Base-by-base conservation (phyloP, 108 stramenopile species). In the Cyclotella distinguenda region DNA sequence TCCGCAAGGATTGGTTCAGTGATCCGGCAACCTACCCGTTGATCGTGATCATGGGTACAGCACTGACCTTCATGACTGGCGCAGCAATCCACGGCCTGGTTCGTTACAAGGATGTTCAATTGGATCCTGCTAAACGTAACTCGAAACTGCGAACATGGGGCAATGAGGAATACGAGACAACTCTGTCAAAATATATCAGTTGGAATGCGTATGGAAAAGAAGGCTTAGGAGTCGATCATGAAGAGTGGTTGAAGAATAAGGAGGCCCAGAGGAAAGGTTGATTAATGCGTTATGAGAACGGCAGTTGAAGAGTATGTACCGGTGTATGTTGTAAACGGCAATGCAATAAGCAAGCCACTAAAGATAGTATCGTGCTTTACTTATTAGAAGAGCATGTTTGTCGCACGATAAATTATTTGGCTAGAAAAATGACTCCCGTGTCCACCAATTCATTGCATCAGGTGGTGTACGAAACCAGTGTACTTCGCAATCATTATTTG, bases 401-500 rank as follows among this genome's bases (percentile, higher is more conserved):
- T 11, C 32, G n/a, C n/a, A n/a, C n/a, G 8, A 51, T 28, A 16
- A 18, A 6, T 27, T 30, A 3, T 15, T 4, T 6, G 4, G 32
- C n/a, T 61, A 76, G 43, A 82, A 75, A 42, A 60, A 69, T 23
- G 81, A 46, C 38, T 93, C 70, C 62, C 91, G 71, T 19, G 82
- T 90, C 91, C 91, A 93, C 46, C 86, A 93, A 30, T 72, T 46
- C 67, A 77, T 62, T 19, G 82, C 84, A 71, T 93, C 82, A 1
- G 38, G 18, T 16, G 91, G 91, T 36, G 88, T 93, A 7, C 68
- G 51, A 53, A 93, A 78, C 88, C 88, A 93, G 16, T 93, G 81
- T 2, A 93, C 38, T 15, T 61, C 23, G 28, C 69, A 60, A 47
- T 56, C 64, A 21, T 65, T 49, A 39, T 36, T 47, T 15, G 36